Evolutionary conservation across 352 stramenopile species (phyloP).

Genomic region (Phytophthora kernoviae): DNA sequence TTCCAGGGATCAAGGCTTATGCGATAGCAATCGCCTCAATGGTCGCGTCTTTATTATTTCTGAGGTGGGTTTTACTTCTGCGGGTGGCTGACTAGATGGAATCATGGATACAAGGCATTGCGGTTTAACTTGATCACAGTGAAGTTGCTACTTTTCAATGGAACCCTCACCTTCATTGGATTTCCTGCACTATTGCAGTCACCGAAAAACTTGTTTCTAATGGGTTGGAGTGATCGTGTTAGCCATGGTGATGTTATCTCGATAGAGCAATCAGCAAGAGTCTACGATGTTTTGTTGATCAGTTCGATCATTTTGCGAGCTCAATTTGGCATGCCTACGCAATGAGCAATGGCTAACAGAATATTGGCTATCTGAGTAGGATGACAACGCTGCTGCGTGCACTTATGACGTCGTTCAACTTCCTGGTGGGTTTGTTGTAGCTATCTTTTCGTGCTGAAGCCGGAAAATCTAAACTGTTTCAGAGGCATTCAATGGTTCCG

Average conservation of each 20-base stretch:
- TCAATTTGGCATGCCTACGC: conserved; percentile 39
- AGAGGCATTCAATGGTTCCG: conserved; percentile 40
- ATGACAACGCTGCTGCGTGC: conserved; percentile 42
- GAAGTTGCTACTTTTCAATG: no score
- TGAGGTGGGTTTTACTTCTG: no score
- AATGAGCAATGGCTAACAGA: conserved; percentile 37
- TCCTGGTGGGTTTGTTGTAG: conserved; percentile 38
- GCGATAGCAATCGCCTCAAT: no score
- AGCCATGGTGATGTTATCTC: conserved; percentile 24
- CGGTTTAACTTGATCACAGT: no score
- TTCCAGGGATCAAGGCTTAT: no score
- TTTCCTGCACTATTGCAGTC: conserved; percentile 31
- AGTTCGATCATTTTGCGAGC: conserved; percentile 40
- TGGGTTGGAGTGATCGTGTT: conserved; percentile 40
- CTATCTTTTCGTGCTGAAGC: conserved; percentile 38
- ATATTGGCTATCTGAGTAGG: conserved; percentile 53
- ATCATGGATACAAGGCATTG: no score
- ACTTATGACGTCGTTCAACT: conserved; percentile 36
- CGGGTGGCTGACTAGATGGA: no score
- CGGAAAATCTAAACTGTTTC: conserved; percentile 49
- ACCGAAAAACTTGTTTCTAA: conserved; percentile 46
- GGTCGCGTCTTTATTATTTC: no score
- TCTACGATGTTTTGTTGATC: conserved; percentile 40
- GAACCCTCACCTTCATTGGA: no score
- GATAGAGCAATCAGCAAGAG: conserved; percentile 30